Base-by-base conservation (phyloP, 202 grass and related monocot species). In the Thinopyrum obtusiflorum region DNA sequence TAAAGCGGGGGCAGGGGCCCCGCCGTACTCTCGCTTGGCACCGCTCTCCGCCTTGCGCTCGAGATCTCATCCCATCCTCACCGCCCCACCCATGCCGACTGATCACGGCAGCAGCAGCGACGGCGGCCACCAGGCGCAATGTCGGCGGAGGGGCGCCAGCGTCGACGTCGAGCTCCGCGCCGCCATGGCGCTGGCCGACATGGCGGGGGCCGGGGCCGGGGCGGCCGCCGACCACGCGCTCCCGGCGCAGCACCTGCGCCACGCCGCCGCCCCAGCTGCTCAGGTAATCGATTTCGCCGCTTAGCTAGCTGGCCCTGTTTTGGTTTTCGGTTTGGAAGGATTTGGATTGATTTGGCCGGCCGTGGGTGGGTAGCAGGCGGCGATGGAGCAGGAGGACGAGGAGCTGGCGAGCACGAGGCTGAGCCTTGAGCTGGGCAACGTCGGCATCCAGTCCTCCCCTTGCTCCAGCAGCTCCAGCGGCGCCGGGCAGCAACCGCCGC, bases 161-260 rank as follows among this genome's bases (percentile, higher is more conserved):
- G 85, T 64, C 65, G 84, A 94, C 82, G 49, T 89, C 60, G 93
- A 95, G 80, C 88, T 95, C 12, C 81, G 89, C 75, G 93, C 88
- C 10, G 93, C 93, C 68, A 92, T 88, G 87, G 86, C 83, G 72
- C 83, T 95, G 0, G 90, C 93, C 0, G 87, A 89, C 85, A 82
- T 95, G 68, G 90, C 93, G 5, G 86, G 71, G 2, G 37, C 49
- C 49, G 47, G 15, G 15, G 14, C 14, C 47, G 49, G 49, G 6
- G 15, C 15, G 49, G 49, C 49, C 49, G 49, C 73, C 64, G 14
- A 25, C 10, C 29, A 11, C 59, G 1, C 3, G 65, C 18, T 15
- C 44, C 46, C 69, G 5, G 18, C 42, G 40, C 71, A 71, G 15
- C 28, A 33, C 3, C 33, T 6, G 31, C 75, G 15, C 0, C 59